Percentiles rank a stretch among this genome's conserved stretches.
phyloP scores from a whole-genome alignment of 768 basidiomycete species.

The Boletus subcaerulescens region DNA sequence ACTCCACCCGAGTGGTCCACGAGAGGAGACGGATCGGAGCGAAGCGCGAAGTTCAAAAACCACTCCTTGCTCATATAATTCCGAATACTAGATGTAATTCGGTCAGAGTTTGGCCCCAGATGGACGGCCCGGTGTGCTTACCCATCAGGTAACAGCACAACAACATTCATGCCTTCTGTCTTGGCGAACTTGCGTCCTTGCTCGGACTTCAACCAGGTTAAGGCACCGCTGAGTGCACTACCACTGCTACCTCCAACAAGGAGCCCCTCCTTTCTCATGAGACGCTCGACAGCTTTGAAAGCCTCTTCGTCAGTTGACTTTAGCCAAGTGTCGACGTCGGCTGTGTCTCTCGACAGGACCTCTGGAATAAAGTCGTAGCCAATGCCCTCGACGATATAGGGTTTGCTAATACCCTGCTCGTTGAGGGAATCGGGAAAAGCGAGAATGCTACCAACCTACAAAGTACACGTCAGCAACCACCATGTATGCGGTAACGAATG shows the following conservation, averaged over 20 bases:
- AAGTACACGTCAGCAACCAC: constrained; percentile 7
- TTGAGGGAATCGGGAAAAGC: constrained; percentile 71
- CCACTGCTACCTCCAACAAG: constrained; percentile 94
- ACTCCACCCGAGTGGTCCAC: background rate
- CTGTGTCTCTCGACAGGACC: constrained; percentile 65
- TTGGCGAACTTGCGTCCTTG: constrained; percentile 62
- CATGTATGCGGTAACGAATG: background rate
- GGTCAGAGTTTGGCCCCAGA: background rate
- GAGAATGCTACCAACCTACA: constrained; percentile 85
- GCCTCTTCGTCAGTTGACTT: constrained; percentile 83
- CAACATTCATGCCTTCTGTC: constrained; percentile 78
- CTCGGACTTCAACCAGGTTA: constrained; percentile 72
- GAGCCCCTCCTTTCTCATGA: constrained; percentile 86
- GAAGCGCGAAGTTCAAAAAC: constrained; percentile 73
- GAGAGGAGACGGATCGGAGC: constrained; percentile 51
- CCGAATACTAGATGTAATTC: constrained; percentile 54
- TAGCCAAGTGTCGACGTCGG: constrained; percentile 72
- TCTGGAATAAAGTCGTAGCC: constrained; percentile 93
- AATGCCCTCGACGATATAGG: constrained; percentile 92
- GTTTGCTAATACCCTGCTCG: constrained; percentile 36
- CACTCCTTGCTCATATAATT: constrained; percentile 95
- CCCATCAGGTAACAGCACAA: constrained; percentile 90
- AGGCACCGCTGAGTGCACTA: constrained; percentile 72
- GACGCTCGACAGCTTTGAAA: constrained; percentile 65
- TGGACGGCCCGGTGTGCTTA: constrained; percentile 33